Conservation (phyloP, 78 protist genomes). For the Diacronema lutheri region DNA sequence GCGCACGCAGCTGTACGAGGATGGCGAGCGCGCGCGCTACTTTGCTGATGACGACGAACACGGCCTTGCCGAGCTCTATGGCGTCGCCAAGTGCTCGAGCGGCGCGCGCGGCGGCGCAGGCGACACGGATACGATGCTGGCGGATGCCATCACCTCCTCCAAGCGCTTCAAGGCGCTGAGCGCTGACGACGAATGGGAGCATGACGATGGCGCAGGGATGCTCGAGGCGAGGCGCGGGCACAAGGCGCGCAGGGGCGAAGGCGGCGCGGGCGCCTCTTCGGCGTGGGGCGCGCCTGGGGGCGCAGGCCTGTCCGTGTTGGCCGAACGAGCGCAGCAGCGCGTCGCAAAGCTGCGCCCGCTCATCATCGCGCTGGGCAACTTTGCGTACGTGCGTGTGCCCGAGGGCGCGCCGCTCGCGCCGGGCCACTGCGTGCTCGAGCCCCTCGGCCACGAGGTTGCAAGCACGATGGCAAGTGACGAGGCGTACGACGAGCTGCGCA, state of each 20-base stretch:
- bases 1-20: not conserved
- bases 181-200: not conserved
- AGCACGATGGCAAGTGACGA: slow-evolving; percentile 43
- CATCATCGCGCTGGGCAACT: not conserved
- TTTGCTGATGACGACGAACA: not conserved
- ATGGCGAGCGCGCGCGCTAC: not conserved
- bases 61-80: no score
- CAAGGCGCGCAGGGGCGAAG: not conserved
- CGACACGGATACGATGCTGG: not conserved
- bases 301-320: not conserved
- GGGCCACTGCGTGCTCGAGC: slow-evolving; percentile 63
- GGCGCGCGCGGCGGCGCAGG: not conserved
- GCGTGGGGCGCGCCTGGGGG: not conserved
- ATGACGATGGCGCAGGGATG: not conserved
- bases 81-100: not conserved
- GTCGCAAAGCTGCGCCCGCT: not conserved
- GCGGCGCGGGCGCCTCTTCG: not conserved
- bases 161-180: not conserved
- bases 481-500: slow-evolving; percentile 44
- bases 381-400: not conserved
- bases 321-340: not conserved
- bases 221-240: not conserved
- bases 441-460: slow-evolving; percentile 32
- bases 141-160: not conserved
- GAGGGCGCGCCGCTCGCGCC: not conserved